A percentile compares a stretch with the other conserved stretches of the same genome.
Evolutionary conservation across 2,329 filamentous ascomycete species (phyloP).

Genomic region (Cladophialophora yegresii): DNA sequence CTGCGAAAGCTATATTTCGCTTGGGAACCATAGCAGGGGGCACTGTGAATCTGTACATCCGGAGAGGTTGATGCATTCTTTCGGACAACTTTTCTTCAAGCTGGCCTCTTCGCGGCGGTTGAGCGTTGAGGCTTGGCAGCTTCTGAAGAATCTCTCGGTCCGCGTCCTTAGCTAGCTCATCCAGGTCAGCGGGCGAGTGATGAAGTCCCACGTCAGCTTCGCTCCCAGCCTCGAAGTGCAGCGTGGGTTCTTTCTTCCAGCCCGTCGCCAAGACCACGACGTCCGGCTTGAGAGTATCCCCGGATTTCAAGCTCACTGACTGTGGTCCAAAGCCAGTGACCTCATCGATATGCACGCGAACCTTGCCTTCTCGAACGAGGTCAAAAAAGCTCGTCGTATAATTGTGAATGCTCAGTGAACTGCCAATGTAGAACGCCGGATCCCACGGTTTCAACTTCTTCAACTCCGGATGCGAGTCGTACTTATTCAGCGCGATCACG

Average conservation of each 20-base stretch:
- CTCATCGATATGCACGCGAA: conserved; percentile 54
- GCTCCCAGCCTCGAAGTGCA: conserved; percentile 52
- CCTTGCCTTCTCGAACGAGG: conserved; percentile 55
- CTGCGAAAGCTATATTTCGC: conserved; percentile 47
- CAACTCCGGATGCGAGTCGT: conserved; percentile 49
- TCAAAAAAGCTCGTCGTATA: conserved; percentile 61
- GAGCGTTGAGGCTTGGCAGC: conserved; percentile 26
- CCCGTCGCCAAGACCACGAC: conserved; percentile 59
- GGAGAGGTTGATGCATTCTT: conserved; percentile 40
- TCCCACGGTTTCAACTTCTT: conserved; percentile 50
- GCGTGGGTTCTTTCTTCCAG: conserved; percentile 54
- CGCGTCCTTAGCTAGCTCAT: conserved; percentile 45
- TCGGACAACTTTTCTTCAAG: conserved; percentile 11
- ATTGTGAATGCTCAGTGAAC: conserved; percentile 62
- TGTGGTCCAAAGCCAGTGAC: conserved; percentile 8
- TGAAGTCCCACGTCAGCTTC: conserved; percentile 51
- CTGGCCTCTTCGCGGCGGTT: conserved; percentile 9
- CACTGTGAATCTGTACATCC: conserved; percentile 51
- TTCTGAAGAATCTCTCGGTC: conserved; percentile 53
- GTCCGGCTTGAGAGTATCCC: conserved; percentile 50
- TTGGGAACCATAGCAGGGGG: conserved; percentile 37
- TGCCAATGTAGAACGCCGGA: conserved; percentile 56
- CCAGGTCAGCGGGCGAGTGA: conserved; percentile 32
- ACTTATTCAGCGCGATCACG: conserved; percentile 51
- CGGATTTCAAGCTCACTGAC: conserved; percentile 53